These are phyloP conservation scores for Colletotrichum filicis DNA, from an alignment of 2,329 filamentous ascomycete species.

Conservation along the genomic window DNA sequence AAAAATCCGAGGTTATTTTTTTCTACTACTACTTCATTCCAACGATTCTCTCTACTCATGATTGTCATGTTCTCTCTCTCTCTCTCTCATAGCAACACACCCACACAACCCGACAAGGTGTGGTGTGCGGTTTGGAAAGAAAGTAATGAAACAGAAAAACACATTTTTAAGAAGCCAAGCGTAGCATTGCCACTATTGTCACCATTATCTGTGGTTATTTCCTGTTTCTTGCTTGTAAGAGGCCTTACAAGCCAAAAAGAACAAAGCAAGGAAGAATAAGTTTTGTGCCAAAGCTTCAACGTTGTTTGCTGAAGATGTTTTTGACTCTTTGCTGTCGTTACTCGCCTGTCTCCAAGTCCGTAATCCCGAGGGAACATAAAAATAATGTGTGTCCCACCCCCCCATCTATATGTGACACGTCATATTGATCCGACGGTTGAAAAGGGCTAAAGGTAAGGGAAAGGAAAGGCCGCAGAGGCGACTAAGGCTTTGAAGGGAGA, in stretches of 20 bases:
- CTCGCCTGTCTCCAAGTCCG: not conserved
- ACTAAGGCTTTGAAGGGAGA: not conserved
- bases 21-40: not conserved
- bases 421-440: not conserved
- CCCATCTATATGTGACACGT: not conserved
- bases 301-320: not conserved
- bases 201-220: not conserved
- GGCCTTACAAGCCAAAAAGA: no score
- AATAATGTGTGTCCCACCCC: no score
- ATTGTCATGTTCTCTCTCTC: not conserved
- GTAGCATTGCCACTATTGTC: not conserved
- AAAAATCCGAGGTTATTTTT: not conserved
- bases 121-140: not conserved
- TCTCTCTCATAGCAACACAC: not conserved
- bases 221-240: no score
- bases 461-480: not conserved
- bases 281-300: not conserved
- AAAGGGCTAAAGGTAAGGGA: not conserved
- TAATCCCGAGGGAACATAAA: not conserved
- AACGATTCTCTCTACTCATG: not conserved
- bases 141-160: not conserved
- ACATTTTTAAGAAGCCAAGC: not conserved
- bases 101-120: not conserved
- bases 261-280: not conserved
- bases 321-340: not conserved